Evolutionary conservation across 495 filamentous ascomycete genomes (phyloP).

Genomic region (Hypoxylon intermedium): DNA sequence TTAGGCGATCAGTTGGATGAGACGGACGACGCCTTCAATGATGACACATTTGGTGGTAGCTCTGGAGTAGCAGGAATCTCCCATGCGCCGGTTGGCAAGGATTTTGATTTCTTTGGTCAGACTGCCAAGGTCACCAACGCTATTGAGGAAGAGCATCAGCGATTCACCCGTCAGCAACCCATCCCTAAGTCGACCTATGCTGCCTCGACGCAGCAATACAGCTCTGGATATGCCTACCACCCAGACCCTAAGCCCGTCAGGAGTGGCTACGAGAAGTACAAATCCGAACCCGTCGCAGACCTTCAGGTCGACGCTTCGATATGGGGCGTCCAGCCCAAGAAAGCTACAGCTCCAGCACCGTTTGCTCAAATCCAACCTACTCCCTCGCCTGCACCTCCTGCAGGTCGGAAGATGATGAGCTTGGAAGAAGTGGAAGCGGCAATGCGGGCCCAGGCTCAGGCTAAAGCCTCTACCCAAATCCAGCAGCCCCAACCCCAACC

Average conservation of each 20-base stretch:
- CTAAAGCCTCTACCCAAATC: slow-evolving; percentile 49
- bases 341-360: slow-evolving; percentile 50
- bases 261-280: slow-evolving; percentile 89
- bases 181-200: slow-evolving; percentile 46
- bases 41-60: slow-evolving; percentile 87
- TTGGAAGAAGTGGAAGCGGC: slow-evolving; percentile 96
- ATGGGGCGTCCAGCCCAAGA: slow-evolving; percentile 79
- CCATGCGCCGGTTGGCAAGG: slow-evolving; percentile 69
- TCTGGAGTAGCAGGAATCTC: slow-evolving; percentile 44
- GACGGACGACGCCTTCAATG: slow-evolving; percentile 93
- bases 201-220: slow-evolving; percentile 35
- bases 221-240: slow-evolving; percentile 52
- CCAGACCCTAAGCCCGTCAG: slow-evolving; percentile 64
- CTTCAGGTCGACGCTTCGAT: slow-evolving; percentile 91
- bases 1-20: slow-evolving; percentile 91
- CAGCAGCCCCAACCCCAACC: slow-evolving; percentile 39
- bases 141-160: slow-evolving; percentile 87
- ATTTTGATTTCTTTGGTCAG: slow-evolving; percentile 96
- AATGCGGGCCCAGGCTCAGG: slow-evolving; percentile 77
- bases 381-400: slow-evolving; percentile 39
- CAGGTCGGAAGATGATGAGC: slow-evolving; percentile 87
- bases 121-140: slow-evolving; percentile 85
- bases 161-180: slow-evolving; percentile 73
- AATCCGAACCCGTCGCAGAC: slow-evolving; percentile 74
- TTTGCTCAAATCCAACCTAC: slow-evolving; percentile 31